Conservation (phyloP, 2,329 filamentous ascomycete species). For the Samsoniella hepiali region DNA sequence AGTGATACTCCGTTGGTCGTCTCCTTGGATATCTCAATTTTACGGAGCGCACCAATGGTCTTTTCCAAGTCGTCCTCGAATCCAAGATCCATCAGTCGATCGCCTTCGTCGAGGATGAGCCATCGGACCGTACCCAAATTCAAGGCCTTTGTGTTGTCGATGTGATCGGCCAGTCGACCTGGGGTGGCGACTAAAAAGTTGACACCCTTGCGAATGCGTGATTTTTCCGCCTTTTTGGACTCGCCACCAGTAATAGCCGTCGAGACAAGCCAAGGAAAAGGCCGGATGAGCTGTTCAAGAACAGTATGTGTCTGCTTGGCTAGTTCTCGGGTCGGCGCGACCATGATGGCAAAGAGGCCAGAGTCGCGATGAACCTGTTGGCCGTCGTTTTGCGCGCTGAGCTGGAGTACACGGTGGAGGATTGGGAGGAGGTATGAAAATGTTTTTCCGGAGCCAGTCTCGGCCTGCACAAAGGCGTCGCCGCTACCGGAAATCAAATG, state of each 20-base stretch:
- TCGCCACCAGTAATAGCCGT: conserved; percentile 74
- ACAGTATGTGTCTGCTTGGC: conserved; percentile 92
- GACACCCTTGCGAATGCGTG: conserved; percentile 85
- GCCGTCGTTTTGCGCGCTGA: conserved; percentile 58
- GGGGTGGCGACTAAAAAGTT: conserved; percentile 96
- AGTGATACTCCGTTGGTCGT: conserved; percentile 57
- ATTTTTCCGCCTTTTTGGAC: conserved; percentile 79
- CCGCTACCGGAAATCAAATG: conserved; percentile 75
- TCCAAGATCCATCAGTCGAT: conserved; percentile 96
- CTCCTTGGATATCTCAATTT: conserved; percentile 56
- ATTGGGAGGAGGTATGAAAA: conserved; percentile 93
- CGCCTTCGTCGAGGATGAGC: conserved; percentile 93
- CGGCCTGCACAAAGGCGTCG: conserved; percentile 93
- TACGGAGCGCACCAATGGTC: conserved; percentile 76
- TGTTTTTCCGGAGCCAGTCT: conserved; percentile 97
- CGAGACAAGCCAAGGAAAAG: conserved; percentile 89
- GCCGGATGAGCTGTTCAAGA: conserved; percentile 79
- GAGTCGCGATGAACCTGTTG: conserved; percentile 72
- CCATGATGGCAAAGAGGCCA: conserved; percentile 88
- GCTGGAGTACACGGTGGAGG: conserved; percentile 78
- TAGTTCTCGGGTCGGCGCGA: conserved; percentile 89
- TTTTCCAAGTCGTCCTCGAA: conserved; percentile 92
- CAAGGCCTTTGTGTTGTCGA: conserved; percentile 86
- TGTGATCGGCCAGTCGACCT: conserved; percentile 83
- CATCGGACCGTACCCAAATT: conserved; percentile 87